These are phyloP conservation scores for Rhypophila decipiens DNA, from an alignment of 495 filamentous ascomycete species.

Conservation along the genomic window DNA sequence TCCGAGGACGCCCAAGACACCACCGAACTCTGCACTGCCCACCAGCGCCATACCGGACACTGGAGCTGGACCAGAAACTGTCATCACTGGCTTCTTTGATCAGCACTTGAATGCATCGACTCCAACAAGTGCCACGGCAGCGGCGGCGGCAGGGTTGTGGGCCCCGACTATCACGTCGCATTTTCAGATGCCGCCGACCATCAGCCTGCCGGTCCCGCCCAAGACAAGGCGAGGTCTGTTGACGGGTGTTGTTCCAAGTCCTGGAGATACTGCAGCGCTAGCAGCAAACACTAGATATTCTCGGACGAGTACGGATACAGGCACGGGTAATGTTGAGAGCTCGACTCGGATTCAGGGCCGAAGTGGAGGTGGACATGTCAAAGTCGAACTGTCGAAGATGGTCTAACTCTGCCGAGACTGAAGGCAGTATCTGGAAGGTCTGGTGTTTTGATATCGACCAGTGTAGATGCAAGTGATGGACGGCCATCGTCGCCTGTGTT, in stretches of 20 bases:
- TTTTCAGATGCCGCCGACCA: neutral
- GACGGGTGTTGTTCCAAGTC: no score
- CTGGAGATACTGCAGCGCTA: no score
- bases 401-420: no score
- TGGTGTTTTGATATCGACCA: neutral
- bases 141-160: neutral
- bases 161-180: neutral
- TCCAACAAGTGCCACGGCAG: neutral
- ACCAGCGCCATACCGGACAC: neutral
- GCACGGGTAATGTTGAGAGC: no score
- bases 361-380: neutral
- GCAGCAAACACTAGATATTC: neutral
- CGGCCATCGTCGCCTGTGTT: neutral
- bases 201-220: neutral
- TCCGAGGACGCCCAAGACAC: slow-evolving; percentile 8
- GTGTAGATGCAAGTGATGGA: neutral
- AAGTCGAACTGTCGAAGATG: no score
- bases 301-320: no score
- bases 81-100: neutral
- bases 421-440: neutral
- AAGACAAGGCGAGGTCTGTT: neutral
- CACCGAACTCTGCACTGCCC: slow-evolving; percentile 2
- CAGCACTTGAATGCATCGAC: no score
- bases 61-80: slow-evolving; percentile 2
- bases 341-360: no score